Conservation (phyloP, 495 filamentous ascomycete species). For the Podospora pseudopauciseta region DNA sequence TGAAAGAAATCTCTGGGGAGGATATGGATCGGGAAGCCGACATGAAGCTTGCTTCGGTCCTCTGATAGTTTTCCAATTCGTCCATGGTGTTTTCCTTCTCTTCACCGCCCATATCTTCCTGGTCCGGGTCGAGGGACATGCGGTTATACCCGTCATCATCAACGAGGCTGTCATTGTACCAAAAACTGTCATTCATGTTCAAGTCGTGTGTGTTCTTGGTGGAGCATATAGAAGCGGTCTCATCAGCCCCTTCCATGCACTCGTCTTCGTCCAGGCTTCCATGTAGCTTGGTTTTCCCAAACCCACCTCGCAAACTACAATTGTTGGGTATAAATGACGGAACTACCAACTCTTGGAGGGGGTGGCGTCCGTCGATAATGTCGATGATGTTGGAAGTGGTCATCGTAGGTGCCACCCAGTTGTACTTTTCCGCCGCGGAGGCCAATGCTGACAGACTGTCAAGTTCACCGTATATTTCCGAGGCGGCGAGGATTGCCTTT, state of each 20-base stretch:
- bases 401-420: conserved; percentile 66
- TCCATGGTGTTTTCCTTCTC: background rate
- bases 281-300: background rate
- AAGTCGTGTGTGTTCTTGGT: background rate
- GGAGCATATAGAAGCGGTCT: background rate
- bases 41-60: background rate
- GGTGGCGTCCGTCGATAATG: conserved; percentile 81
- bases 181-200: background rate
- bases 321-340: conserved; percentile 84
- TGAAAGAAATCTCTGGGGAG: background rate
- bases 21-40: background rate
- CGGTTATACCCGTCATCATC: background rate
- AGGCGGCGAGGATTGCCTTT: conserved; percentile 59
- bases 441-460: conserved; percentile 84
- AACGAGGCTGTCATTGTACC: background rate
- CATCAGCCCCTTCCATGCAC: background rate
- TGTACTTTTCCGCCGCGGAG: conserved; percentile 71
- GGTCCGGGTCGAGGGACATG: background rate
- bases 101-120: background rate
- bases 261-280: background rate
- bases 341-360: conserved; percentile 85
- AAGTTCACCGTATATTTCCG: conserved; percentile 79
- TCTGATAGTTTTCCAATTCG: background rate
- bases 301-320: conserved; percentile 65
- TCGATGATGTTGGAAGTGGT: conserved; percentile 67